Percentiles rank a stretch among this genome's conserved stretches.
phyloP scores from a whole-genome alignment of 805 yeast genomes.

The Lipomyces japonicus region DNA sequence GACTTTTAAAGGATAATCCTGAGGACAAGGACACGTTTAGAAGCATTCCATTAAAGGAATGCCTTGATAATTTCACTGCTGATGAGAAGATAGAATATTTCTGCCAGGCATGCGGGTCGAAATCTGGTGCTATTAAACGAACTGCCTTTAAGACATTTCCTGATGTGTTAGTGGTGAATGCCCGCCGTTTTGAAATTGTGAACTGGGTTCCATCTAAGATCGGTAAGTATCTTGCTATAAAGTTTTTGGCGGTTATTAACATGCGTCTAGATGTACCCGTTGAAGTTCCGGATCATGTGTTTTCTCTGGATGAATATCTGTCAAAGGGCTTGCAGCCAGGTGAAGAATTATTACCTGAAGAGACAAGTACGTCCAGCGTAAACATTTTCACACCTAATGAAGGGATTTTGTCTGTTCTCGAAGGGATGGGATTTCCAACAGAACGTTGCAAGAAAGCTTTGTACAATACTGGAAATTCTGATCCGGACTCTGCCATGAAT shows the following conservation, averaged over 20 bases:
- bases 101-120: conserved; percentile 54
- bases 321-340: conserved; percentile 44
- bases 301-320: conserved; percentile 46
- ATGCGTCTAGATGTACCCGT: conserved; percentile 56
- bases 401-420: conserved; percentile 51
- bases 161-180: conserved; percentile 61
- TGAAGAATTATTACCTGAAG: conserved; percentile 45
- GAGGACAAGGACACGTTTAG: conserved; percentile 49
- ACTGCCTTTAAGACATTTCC: conserved; percentile 64
- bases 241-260: background rate
- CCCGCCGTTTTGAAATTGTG: conserved; percentile 74
- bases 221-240: conserved; percentile 7
- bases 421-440: conserved; percentile 84
- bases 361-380: conserved; percentile 30
- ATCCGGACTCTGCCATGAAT: conserved; percentile 72
- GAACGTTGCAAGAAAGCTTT: conserved; percentile 64
- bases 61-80: conserved; percentile 46
- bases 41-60: conserved; percentile 47
- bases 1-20: conserved; percentile 35
- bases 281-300: conserved; percentile 43
- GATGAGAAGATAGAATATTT: conserved; percentile 59
- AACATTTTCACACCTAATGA: conserved; percentile 51
- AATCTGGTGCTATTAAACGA: conserved; percentile 41
- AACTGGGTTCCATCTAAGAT: conserved; percentile 89
- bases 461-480: conserved; percentile 63